phyloP scores from a whole-genome alignment of 1,284 basidiomycete genomes.

The Naganishia cerealis region DNA sequence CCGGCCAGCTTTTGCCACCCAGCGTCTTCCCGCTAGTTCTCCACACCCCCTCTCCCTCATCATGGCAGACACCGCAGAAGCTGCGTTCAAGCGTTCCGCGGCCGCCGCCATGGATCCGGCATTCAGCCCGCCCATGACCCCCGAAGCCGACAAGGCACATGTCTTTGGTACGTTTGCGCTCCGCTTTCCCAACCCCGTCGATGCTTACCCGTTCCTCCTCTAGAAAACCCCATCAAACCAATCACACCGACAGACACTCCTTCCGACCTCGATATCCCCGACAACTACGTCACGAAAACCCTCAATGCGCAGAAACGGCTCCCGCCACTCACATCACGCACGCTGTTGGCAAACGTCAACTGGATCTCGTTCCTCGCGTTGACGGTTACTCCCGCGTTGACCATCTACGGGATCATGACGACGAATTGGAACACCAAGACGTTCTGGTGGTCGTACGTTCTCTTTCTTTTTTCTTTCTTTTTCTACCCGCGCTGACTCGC shows the following conservation, averaged over 20 bases:
- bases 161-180: constrained; percentile 19
- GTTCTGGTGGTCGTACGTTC: constrained; percentile 61
- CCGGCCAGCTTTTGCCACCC: no score
- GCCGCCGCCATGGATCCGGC: constrained; percentile 38
- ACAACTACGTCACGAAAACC: constrained; percentile 85
- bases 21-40: no score
- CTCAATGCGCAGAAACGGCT: constrained; percentile 70
- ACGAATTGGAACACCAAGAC: constrained; percentile 69
- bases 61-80: constrained; percentile 28
- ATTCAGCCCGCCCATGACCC: constrained; percentile 40
- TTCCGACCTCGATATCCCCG: constrained; percentile 70
- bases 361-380: constrained; percentile 73
- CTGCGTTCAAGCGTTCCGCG: constrained; percentile 8
- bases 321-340: constrained; percentile 73
- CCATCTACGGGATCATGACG: constrained; percentile 67
- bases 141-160: constrained; percentile 35
- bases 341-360: constrained; percentile 65
- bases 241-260: constrained; percentile 49
- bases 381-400: constrained; percentile 68
- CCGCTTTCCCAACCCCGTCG: constrained; percentile 38
- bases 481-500: constrained; percentile 1
- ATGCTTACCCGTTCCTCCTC: background rate
- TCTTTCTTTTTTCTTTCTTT: background rate
- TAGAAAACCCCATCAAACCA: constrained; percentile 23
- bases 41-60: background rate